Conservation (phyloP, 164 flowering plant genomes). For the Paratinospora sagittata region DNA sequence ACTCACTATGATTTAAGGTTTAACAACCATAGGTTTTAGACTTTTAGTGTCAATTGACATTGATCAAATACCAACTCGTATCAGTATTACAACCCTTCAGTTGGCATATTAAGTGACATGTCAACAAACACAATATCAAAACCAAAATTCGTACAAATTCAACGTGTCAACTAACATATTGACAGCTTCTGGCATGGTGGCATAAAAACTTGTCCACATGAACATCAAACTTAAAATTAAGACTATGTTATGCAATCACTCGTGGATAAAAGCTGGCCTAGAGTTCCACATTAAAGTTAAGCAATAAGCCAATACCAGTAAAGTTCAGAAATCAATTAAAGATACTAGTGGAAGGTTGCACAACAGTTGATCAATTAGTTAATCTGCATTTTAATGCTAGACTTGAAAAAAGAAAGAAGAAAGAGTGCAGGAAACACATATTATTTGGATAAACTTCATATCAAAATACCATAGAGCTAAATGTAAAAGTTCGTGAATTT, state of each 20-base stretch:
- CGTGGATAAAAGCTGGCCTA: background rate
- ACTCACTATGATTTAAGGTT: background rate
- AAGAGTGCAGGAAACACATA: background rate
- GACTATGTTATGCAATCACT: background rate
- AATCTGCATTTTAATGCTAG: background rate
- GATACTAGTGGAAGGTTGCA: background rate
- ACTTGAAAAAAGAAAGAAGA: background rate
- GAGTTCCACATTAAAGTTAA: background rate
- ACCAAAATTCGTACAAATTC: too few species aligned
- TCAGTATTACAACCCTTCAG: too few species aligned
- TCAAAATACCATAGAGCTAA: background rate
- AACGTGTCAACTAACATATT: background rate
- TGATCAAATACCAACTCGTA: too few species aligned
- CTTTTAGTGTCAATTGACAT: background rate
- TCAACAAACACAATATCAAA: background rate
- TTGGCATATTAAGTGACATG: slow-evolving; percentile 1
- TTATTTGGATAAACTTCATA: background rate
- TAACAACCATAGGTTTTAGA: background rate
- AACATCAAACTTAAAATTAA: background rate
- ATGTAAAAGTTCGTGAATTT: background rate
- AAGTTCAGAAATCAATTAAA: background rate
- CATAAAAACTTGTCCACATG: too few species aligned
- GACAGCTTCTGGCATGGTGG: background rate
- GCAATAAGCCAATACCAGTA: background rate
- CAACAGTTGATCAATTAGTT: background rate